A percentile compares a stretch with the other conserved stretches of the same genome.
These are phyloP conservation scores for Colletotrichum sublineola DNA, from an alignment of 2,329 filamentous ascomycete species.

Conservation along the genomic window DNA sequence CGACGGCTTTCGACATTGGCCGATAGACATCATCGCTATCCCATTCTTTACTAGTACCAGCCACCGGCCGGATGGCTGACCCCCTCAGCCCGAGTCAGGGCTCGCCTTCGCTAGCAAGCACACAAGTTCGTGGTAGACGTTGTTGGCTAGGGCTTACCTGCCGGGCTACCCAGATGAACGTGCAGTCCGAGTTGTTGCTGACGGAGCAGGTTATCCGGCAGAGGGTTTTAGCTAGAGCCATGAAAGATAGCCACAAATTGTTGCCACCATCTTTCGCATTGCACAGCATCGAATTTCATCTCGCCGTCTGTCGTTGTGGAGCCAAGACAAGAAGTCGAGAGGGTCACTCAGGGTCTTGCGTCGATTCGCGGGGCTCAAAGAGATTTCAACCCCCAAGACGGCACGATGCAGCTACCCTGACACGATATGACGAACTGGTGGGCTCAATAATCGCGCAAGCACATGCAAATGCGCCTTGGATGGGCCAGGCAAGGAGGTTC, in stretches of 20 bases:
- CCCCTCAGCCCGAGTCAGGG: conserved; percentile 29
- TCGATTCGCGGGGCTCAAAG: conserved; percentile 5
- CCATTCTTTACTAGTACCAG: conserved; percentile 29
- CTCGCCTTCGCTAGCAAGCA: background rate
- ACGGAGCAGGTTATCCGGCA: conserved; percentile 26
- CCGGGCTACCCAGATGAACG: background rate
- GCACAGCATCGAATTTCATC: conserved; percentile 14
- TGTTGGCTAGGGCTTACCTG: conserved; percentile 15
- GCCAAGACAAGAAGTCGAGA: conserved; percentile 4
- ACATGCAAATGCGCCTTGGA: conserved; percentile 3
- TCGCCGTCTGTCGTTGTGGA: background rate
- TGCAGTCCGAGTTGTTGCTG: background rate
- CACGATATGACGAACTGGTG: conserved; percentile 1
- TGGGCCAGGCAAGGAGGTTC: background rate
- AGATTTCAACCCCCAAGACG: background rate
- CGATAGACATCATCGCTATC: conserved; percentile 34
- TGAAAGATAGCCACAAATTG: background rate
- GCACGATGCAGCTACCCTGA: conserved; percentile 1
- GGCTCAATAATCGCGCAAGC: background rate
- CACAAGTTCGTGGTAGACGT: background rate
- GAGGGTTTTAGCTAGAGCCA: background rate
- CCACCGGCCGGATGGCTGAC: background rate
- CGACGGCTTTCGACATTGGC: conserved; percentile 22
- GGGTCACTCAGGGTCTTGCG: conserved; percentile 1
- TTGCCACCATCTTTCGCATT: conserved; percentile 35